Conservation (phyloP, 345 rosid genomes). For the Leavenworthia alabamica region DNA sequence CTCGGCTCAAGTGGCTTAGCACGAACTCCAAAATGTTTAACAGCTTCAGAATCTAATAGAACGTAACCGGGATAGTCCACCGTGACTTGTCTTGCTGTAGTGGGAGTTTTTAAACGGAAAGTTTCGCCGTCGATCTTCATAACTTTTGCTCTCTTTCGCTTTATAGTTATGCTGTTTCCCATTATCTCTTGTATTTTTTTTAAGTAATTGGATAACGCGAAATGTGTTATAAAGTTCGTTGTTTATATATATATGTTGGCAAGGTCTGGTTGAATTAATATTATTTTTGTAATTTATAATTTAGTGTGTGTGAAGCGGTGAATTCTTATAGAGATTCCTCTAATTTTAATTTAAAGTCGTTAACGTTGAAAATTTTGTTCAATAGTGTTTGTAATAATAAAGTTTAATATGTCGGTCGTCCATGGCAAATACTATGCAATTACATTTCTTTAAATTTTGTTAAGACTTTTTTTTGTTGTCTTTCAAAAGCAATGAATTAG, state of each 20-base stretch:
- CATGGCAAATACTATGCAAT: neutral
- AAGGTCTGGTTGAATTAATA: neutral
- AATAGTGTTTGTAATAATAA: constrained; percentile 17
- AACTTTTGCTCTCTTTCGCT: constrained; percentile 51
- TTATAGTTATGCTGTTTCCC: constrained; percentile 67
- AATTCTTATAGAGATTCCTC: constrained; percentile 16
- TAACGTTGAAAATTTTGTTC: constrained; percentile 13
- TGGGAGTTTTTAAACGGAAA: constrained; percentile 59
- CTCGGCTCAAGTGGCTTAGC: constrained; percentile 67
- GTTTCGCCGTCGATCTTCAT: constrained; percentile 88
- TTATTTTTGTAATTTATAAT: neutral
- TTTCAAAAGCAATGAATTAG: neutral
- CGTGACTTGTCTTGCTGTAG: constrained; percentile 48
- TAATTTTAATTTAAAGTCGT: constrained; percentile 6
- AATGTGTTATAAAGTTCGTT: neutral
- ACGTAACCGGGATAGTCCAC: constrained; percentile 73
- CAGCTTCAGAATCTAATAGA: constrained; percentile 67
- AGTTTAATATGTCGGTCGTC: constrained; percentile 13
- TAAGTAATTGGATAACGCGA: constrained; percentile 10
- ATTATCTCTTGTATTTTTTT: constrained; percentile 21
- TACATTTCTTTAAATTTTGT: neutral
- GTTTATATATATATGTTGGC: neutral
- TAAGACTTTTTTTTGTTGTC: neutral
- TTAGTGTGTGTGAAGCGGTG: constrained; percentile 28
- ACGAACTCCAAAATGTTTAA: constrained; percentile 65